Evolutionary conservation across 2,329 filamentous ascomycete genomes (phyloP).

Genomic region (Colletotrichum graminicola): DNA sequence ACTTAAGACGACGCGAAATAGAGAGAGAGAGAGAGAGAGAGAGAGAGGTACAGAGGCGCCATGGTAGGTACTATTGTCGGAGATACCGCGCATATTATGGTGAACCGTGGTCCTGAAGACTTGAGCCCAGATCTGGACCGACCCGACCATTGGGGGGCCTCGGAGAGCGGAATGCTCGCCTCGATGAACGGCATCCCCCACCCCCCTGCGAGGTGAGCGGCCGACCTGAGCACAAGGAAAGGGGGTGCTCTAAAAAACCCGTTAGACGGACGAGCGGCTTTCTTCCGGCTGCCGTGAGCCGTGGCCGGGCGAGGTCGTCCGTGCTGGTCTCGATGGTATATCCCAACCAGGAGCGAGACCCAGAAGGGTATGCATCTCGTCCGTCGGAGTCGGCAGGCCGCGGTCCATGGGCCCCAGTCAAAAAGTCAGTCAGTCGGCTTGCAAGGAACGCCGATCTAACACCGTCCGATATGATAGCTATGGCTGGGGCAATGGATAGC

Average conservation of each 20-base stretch:
- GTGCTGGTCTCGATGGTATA: background rate
- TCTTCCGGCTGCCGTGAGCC: background rate
- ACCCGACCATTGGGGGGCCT: background rate
- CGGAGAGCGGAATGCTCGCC: background rate
- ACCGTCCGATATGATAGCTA: background rate
- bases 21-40: background rate
- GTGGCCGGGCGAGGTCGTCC: background rate
- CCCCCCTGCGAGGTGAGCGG: background rate
- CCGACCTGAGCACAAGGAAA: background rate
- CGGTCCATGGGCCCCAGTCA: background rate
- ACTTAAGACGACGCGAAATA: background rate
- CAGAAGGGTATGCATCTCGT: background rate
- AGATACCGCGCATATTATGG: background rate
- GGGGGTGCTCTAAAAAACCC: background rate
- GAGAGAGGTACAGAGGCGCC: background rate
- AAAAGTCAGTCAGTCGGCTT: background rate
- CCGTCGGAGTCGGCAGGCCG: background rate
- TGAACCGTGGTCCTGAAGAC: background rate
- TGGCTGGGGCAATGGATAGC: background rate
- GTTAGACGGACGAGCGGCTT: background rate
- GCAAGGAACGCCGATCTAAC: background rate
- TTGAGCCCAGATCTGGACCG: background rate
- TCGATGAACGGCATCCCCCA: background rate
- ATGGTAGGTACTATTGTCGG: background rate
- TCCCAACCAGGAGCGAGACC: slow-evolving; percentile 2